phyloP scores from a whole-genome alignment of 192 early-diverging fungal genomes.

The Phycomyces blakesleeanus region DNA sequence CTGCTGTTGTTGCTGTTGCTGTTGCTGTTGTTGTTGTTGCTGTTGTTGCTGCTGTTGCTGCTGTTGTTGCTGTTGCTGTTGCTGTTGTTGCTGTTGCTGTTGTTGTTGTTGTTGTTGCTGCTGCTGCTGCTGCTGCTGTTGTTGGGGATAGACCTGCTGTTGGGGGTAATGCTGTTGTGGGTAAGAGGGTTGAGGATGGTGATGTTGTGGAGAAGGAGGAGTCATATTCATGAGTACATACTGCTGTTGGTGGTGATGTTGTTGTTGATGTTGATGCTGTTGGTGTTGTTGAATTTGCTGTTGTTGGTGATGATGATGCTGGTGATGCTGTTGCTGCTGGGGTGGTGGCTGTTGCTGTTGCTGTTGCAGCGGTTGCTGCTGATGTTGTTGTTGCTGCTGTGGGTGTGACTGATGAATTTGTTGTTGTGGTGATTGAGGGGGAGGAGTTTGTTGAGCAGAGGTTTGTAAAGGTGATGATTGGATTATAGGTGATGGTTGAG shows the following conservation, averaged over 20 bases:
- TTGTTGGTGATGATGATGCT: neutral
- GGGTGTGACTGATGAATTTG: neutral
- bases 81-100: conserved; percentile 59
- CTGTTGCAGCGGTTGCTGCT: neutral
- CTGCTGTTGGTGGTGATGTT: neutral
- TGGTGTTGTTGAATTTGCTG: neutral
- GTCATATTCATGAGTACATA: no score
- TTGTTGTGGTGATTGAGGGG: neutral
- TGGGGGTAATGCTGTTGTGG: conserved; percentile 1
- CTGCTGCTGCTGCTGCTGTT: conserved; percentile 18
- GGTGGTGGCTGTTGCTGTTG: neutral
- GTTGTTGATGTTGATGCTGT: neutral
- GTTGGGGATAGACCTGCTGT: neutral
- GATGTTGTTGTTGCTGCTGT: neutral
- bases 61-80: conserved; percentile 18
- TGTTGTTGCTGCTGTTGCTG: conserved; percentile 21
- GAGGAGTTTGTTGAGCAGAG: neutral
- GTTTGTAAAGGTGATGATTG: neutral
- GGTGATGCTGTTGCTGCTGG: neutral
- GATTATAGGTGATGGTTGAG: neutral
- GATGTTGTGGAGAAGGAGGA: neutral
- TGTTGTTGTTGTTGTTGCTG: conserved; percentile 13
- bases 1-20: neutral
- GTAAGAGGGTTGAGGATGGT: neutral
- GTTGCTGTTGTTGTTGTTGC: conserved; percentile 6